Base-by-base conservation (phyloP, 805 yeast species). In the Monosporozyma aerobia region DNA sequence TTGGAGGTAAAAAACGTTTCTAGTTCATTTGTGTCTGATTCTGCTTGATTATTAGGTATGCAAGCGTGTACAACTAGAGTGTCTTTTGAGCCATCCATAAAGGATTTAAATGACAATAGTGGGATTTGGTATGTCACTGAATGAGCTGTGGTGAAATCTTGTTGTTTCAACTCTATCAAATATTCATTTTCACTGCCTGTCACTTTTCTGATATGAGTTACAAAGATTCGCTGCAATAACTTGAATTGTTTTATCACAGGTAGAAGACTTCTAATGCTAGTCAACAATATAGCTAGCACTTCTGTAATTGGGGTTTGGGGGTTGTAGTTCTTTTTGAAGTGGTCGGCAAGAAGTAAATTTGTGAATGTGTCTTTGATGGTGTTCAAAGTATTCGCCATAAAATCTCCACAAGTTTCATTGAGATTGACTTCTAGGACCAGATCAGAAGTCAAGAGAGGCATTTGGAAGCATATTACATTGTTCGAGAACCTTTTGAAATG, bases 201-300 rank as follows among this genome's bases (percentile, higher is more conserved):
- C 4, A 4, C 30, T 23, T n/a, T 19, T 13, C 29, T 32, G 2
- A 60, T 16, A 11, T 46, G 39, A 8, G 56, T 52, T 16, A 61
- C 62, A 48, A 58, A 63, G 16, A 60, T 35, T 23, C 56, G 32
- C 39, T 51, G 37, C 11, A 64, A 51, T n/a, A 59, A 47, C 7
- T 39, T 44, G 19, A 52, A 57, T 23, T 57, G 55, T 39, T 53
- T 53, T 11, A 60, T 37, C 10, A 60, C 41, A 8, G 56, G 53
- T 5, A 51, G 13, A 8, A 49, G 29, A n/a, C 35, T 51, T 23
- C 53, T 52, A 16, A 59, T 35, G 16, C 51, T 19, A 3, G 25
- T 11, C 13, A 52, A 7, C 11, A 53, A 9, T 10, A 23, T 35
- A 14, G 44, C 29, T n/a, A 35, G 3, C 16, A 41, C 30, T 3